A percentile compares a stretch with the other conserved stretches of the same genome.
Evolutionary conservation across 2,329 filamentous ascomycete genomes (phyloP).

Genomic region (Aspergillus brunneoviolaceus): DNA sequence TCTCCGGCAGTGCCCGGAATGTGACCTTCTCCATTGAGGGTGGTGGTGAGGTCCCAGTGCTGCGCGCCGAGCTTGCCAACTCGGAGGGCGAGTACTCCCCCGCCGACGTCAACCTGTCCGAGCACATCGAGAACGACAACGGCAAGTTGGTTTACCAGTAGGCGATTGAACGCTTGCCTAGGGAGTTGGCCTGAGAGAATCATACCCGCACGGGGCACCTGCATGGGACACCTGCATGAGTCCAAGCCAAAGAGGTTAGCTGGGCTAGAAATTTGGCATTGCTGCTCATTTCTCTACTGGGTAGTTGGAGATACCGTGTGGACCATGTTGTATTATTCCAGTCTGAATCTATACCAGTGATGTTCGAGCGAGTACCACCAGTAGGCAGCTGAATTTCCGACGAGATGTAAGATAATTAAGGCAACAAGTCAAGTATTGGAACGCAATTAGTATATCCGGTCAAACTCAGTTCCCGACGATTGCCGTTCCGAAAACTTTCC

Average conservation of each 20-base stretch:
- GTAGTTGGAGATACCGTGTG: not conserved
- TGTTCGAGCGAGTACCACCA: not conserved
- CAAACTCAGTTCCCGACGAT: not conserved
- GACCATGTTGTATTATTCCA: not conserved
- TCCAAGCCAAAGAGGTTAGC: not conserved
- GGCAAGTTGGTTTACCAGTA: slow-evolving; percentile 7
- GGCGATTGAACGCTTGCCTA: not conserved
- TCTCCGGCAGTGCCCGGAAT: slow-evolving; percentile 11
- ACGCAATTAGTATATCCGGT: not conserved
- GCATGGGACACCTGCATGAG: not conserved
- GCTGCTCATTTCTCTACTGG: not conserved
- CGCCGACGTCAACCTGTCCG: slow-evolving; percentile 17
- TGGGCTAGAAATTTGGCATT: not conserved
- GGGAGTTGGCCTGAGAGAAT: not conserved
- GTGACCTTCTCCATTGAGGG: slow-evolving; percentile 18
- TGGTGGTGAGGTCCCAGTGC: slow-evolving; percentile 15
- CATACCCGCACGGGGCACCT: not conserved
- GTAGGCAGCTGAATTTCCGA: not conserved
- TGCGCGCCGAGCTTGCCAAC: slow-evolving; percentile 12
- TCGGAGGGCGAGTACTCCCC: not conserved
- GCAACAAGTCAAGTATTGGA: not conserved
- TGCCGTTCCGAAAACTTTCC: not conserved
- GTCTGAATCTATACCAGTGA: not conserved
- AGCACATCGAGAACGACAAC: slow-evolving; percentile 15
- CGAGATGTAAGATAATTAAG: not conserved